Evolutionary conservation across 331 rosid genomes (phyloP).

Genomic region (Quercus tomentella): DNA sequence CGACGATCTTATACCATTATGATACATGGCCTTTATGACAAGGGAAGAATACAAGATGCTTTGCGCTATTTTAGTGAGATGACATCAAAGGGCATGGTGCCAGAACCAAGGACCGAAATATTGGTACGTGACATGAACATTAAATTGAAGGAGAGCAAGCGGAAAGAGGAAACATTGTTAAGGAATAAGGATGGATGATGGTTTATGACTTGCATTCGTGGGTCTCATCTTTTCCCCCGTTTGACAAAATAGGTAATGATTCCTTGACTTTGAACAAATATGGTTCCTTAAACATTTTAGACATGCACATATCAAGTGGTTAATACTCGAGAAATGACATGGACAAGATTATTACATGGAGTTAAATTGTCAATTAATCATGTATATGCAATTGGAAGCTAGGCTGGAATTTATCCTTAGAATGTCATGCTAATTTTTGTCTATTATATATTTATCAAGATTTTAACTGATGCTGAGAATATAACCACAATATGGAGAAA

Average conservation of each 20-base stretch:
- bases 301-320: background rate
- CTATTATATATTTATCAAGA: background rate
- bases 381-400: background rate
- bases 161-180: background rate
- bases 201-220: too few relatives aligned
- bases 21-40: slow-evolving; percentile 61
- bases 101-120: too few relatives aligned
- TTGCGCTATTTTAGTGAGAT: slow-evolving; percentile 57
- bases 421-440: background rate
- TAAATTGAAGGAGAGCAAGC: background rate
- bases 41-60: slow-evolving; percentile 54
- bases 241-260: background rate
- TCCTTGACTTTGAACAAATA: slow-evolving; percentile 3
- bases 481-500: background rate
- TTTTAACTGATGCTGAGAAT: background rate
- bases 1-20: slow-evolving; percentile 62
- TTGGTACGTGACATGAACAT: too few relatives aligned
- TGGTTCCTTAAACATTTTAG: background rate
- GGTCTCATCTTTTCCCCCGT: too few relatives aligned
- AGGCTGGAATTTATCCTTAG: background rate
- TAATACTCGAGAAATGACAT: background rate
- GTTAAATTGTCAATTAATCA: background rate
- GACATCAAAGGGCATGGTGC: slow-evolving; percentile 49
- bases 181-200: too few relatives aligned
- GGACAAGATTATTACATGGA: background rate